Evolutionary conservation across 1,284 basidiomycete species (phyloP).

Genomic region (Ustilago hordei): DNA sequence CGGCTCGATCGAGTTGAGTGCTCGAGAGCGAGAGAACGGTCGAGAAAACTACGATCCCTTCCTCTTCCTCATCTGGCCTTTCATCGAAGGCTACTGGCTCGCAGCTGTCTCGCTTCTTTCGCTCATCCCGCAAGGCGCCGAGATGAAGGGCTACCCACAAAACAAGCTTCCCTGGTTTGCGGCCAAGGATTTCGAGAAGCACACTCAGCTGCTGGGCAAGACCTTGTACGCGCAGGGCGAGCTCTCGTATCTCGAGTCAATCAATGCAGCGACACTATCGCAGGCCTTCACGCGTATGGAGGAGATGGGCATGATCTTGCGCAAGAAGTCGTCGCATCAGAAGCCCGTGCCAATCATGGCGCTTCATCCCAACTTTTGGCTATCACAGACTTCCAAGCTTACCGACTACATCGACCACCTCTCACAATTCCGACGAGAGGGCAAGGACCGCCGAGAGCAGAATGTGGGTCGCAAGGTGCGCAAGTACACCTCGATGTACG

Average conservation of each 20-base stretch:
- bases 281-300: slow-evolving; percentile 62
- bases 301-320: slow-evolving; percentile 60
- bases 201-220: slow-evolving; percentile 69
- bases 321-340: slow-evolving; percentile 55
- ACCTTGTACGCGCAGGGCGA: slow-evolving; percentile 69
- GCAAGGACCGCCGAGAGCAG: slow-evolving; percentile 65
- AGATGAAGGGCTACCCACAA: slow-evolving; percentile 27
- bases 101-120: slow-evolving; percentile 68
- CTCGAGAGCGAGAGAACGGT: slow-evolving; percentile 63
- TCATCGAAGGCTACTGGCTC: slow-evolving; percentile 69
- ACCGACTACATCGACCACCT: slow-evolving; percentile 66
- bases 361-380: slow-evolving; percentile 66
- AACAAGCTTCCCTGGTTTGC: slow-evolving; percentile 65
- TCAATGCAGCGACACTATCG: slow-evolving; percentile 60
- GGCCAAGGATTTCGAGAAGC: slow-evolving; percentile 68
- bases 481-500: slow-evolving; percentile 42
- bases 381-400: slow-evolving; percentile 55
- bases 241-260: slow-evolving; percentile 68
- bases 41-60: slow-evolving; percentile 67
- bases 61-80: slow-evolving; percentile 67
- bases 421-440: slow-evolving; percentile 68
- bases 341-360: slow-evolving; percentile 68
- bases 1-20: slow-evolving; percentile 43
- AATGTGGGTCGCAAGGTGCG: slow-evolving; percentile 44
- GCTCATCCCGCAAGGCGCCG: slow-evolving; percentile 55